phyloP scores from a whole-genome alignment of 2,329 filamentous ascomycete species.

The Fusarium siculi region DNA sequence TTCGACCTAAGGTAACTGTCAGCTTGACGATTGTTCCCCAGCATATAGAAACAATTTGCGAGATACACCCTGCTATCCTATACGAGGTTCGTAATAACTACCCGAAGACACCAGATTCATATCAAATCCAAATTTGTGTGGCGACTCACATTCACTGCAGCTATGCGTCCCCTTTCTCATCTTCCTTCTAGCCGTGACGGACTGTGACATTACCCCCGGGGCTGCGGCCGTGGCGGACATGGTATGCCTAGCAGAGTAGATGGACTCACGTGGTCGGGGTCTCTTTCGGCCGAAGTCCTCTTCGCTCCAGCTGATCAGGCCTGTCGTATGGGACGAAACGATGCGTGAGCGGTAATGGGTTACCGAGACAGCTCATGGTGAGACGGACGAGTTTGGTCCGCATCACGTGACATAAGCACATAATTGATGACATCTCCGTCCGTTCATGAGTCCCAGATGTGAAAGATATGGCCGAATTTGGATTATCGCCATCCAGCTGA shows the following conservation, averaged over 20 bases:
- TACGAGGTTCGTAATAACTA: fast-evolving
- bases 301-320: fast-evolving
- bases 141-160: background rate
- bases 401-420: background rate
- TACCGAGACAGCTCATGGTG: background rate
- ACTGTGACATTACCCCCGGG: background rate
- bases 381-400: background rate
- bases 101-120: fast-evolving
- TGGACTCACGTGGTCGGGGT: fast-evolving
- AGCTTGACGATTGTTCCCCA: background rate
- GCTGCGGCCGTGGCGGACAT: background rate
- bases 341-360: background rate
- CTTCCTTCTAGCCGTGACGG: background rate
- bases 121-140: fast-evolving
- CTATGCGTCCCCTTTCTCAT: background rate
- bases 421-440: background rate
- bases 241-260: background rate
- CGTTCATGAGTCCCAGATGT: background rate
- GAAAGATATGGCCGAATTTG: background rate
- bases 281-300: background rate
- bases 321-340: no score
- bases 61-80: fast-evolving
- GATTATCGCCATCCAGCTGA: background rate
- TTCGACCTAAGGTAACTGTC: background rate
- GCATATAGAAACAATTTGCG: fast-evolving